Percentiles rank a stretch among this genome's conserved stretches.
Conservation (phyloP, 2,329 filamentous ascomycete species). For the Hortaea werneckii region DNA sequence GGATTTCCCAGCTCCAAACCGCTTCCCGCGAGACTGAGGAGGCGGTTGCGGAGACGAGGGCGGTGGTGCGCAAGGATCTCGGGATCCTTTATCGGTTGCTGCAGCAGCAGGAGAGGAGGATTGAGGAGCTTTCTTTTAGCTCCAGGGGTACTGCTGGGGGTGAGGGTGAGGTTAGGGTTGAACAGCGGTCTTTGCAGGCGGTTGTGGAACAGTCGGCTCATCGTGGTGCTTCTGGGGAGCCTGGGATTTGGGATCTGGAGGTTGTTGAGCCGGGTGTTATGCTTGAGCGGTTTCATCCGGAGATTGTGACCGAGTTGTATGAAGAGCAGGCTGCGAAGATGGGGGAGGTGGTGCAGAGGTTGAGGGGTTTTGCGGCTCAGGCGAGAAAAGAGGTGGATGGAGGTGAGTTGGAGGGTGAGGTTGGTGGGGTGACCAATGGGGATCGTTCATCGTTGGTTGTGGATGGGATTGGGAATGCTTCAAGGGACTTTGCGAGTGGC, state of each 20-base stretch:
- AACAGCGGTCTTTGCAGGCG: neutral
- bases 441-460: neutral
- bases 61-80: neutral
- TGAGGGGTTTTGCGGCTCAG: neutral
- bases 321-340: conserved; percentile 5
- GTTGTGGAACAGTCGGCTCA: no score
- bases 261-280: conserved; percentile 1
- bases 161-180: neutral
- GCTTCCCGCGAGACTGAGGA: neutral
- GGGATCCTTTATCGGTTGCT: neutral
- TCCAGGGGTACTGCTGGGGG: neutral
- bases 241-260: neutral
- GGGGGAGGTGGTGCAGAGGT: neutral
- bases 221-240: no score
- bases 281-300: neutral
- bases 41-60: neutral
- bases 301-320: conserved; percentile 1
- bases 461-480: neutral
- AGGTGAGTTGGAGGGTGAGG: neutral
- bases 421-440: neutral
- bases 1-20: neutral
- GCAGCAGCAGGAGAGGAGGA: neutral
- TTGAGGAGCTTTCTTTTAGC: neutral
- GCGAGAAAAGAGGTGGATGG: neutral
- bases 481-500: neutral